Conservation (phyloP, 164 flowering plant species). For the Warburgia ugandensis region DNA sequence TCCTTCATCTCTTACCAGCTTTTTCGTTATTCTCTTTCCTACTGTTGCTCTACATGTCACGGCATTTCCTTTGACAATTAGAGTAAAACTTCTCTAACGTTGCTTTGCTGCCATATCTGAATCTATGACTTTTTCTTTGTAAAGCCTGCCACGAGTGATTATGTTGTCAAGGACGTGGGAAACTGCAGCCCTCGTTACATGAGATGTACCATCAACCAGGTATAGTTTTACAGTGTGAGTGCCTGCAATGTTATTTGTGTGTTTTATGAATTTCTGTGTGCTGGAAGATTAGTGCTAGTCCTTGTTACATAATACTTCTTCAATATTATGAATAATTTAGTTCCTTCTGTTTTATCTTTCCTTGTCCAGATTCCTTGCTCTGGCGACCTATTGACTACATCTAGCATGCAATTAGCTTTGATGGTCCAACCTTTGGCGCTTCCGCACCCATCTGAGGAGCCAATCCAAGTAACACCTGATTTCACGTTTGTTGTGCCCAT, state of each 20-base stretch:
- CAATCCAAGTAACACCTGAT: slow-evolving; percentile 60
- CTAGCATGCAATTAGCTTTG: slow-evolving; percentile 91
- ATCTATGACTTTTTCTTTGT: slow-evolving; percentile 18
- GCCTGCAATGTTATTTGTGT: no score
- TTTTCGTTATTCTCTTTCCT: no score
- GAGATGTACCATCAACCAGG: slow-evolving; percentile 97
- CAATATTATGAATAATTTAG: not conserved
- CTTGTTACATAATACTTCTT: not conserved
- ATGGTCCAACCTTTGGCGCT: slow-evolving; percentile 94
- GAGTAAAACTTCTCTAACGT: no score
- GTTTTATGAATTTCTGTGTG: no score
- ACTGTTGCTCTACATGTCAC: no score
- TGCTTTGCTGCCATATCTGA: not conserved
- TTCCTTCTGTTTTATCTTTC: slow-evolving; percentile 2
- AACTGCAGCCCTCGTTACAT: slow-evolving; percentile 98
- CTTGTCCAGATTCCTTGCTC: slow-evolving; percentile 82
- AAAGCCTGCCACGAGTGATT: slow-evolving; percentile 91
- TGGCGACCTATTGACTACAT: slow-evolving; percentile 73
- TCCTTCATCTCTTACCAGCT: no score
- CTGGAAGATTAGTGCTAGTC: not conserved
- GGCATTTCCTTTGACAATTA: no score
- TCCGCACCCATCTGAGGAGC: slow-evolving; percentile 97
- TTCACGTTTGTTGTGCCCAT: no score
- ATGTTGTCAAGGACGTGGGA: slow-evolving; percentile 82
- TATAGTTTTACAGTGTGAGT: no score